A percentile compares a stretch with the other conserved stretches of the same genome.
These are phyloP conservation scores for Guillardia theta DNA, from an alignment of 78 protist species.

Conservation along the genomic window DNA sequence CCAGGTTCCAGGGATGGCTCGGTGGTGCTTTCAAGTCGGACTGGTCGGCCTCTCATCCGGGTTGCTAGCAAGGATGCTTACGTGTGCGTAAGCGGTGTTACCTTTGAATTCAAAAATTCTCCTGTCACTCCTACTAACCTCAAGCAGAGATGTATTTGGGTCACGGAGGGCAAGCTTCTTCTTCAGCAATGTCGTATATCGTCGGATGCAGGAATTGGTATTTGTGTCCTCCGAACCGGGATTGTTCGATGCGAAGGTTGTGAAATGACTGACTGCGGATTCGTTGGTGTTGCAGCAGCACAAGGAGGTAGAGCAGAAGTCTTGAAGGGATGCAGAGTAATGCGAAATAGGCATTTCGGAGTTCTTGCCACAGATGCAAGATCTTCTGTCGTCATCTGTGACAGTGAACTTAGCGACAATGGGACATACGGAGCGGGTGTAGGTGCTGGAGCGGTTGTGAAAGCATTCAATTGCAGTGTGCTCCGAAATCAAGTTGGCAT, in stretches of 20 bases:
- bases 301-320: neutral
- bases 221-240: neutral
- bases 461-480: neutral
- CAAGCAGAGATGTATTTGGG: conserved; percentile 21
- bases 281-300: neutral
- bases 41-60: neutral
- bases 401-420: neutral
- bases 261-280: neutral
- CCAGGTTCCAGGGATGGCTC: neutral
- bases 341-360: neutral
- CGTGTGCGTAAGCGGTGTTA: neutral
- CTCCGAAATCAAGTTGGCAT: neutral
- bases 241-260: neutral
- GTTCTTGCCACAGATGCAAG: neutral
- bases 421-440: conserved; percentile 21
- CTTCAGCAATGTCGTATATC: neutral
- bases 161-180: neutral
- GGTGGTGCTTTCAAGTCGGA: neutral
- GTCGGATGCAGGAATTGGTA: neutral
- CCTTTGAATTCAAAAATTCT: neutral
- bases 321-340: neutral
- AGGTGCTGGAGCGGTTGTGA: neutral
- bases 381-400: neutral
- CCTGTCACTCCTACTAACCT: neutral
- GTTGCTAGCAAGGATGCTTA: neutral